Base-by-base conservation (phyloP, 2,329 filamentous ascomycete species). In the Domatiomyces catenatus region DNA sequence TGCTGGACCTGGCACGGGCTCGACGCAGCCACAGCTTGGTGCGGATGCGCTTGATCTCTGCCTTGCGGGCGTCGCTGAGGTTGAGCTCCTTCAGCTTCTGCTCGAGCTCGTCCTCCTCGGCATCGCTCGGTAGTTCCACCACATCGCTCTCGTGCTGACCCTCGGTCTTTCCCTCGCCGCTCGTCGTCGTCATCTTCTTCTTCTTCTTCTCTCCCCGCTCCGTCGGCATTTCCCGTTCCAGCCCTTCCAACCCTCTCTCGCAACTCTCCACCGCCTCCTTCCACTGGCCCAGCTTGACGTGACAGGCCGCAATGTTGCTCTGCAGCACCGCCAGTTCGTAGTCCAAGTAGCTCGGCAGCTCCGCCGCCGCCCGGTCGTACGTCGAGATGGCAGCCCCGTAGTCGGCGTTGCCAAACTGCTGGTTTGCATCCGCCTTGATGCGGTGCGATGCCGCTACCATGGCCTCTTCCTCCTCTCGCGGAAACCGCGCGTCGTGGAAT, bases 291-390 rank as follows among this genome's bases (percentile, higher is more conserved):
- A 93, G 72, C 64, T 93, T 93, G 50, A 96, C 66, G 60, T 94
- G 80, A 63, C 88, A 94, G 8, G 89, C 90, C 1, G 90, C 78
- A 57, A 95, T 83, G 69, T 96, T 96, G 64, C 84, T 88, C 52
- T 83, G 80, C 5, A 96, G 73, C 8, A 96, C 86, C 22, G 89
- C 87, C 55, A 90, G 74, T 59, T 94, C 87, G 68, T 86, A 94
- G 64, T 90, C 81, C 22, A 94, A 77, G 64, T 94, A 93, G 56
- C 79, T 81, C 1, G 90, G 90, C 61, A 86, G 89, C 6, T 81
- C 76, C 10, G 79, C 74, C 2, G 93, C 73, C 19, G 92, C 89
- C 57, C 83, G 79, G 61, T 88, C 83, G 68, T 96, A 96, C 54
- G 77, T 83, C 58, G 81, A 77, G 55, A 96, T 82, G 42, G 90